phyloP scores from a whole-genome alignment of 176 grass and related monocot species.

The Rhipidocladum racemiflorum region DNA sequence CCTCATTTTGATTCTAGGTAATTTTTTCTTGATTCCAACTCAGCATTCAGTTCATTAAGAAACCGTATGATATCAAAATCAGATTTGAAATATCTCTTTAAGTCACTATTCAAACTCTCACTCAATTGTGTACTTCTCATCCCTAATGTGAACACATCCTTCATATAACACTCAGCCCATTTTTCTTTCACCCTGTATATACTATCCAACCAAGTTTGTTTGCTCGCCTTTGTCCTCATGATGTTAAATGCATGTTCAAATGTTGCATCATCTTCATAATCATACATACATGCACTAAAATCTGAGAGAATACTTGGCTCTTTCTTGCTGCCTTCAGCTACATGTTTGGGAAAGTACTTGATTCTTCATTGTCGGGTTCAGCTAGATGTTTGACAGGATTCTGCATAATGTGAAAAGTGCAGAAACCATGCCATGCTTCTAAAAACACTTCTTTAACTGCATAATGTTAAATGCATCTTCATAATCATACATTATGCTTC shows the following conservation, averaged over 20 bases:
- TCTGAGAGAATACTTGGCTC: no score
- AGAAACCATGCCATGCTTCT: neutral
- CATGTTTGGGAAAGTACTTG: neutral
- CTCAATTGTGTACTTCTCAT: slow-evolving; percentile 27
- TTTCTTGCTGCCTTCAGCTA: no score
- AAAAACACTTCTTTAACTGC: neutral
- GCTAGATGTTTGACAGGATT: neutral
- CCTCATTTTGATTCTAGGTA: slow-evolving; percentile 36
- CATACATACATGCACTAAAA: slow-evolving; percentile 25
- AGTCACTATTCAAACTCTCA: slow-evolving; percentile 6
- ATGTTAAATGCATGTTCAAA: slow-evolving; percentile 30
- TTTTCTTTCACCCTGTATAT: neutral
- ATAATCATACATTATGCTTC: no score
- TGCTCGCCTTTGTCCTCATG: slow-evolving; percentile 25
- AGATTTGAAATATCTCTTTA: neutral
- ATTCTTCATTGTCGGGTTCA: neutral
- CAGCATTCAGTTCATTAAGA: slow-evolving; percentile 34
- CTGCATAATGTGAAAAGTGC: neutral
- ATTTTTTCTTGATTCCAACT: slow-evolving; percentile 33
- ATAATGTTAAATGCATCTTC: no score
- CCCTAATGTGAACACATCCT: neutral
- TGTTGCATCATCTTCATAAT: slow-evolving; percentile 22
- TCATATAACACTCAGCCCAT: slow-evolving; percentile 39
- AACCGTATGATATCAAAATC: slow-evolving; percentile 31
- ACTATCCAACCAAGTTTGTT: slow-evolving; percentile 22